phyloP scores from a whole-genome alignment of 768 basidiomycete species.

The Pulveroboletus sp. region DNA sequence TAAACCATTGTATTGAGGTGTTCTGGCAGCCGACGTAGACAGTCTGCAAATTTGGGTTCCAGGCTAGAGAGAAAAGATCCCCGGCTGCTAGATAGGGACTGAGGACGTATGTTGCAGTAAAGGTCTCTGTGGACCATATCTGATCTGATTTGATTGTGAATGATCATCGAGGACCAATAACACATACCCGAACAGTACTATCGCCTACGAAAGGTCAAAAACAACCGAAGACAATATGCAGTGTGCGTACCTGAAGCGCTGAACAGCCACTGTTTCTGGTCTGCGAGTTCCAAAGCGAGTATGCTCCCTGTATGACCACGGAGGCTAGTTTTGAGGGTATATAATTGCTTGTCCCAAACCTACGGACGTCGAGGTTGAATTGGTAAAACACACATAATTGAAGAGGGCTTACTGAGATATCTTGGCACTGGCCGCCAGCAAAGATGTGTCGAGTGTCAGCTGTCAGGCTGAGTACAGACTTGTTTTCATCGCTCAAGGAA shows the following conservation, averaged over 20 bases:
- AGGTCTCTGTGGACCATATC: constrained; percentile 78
- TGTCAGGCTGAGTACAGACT: constrained; percentile 72
- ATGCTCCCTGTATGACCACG: constrained; percentile 84
- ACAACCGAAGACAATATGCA: background rate
- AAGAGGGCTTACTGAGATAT: constrained; percentile 59
- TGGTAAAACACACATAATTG: background rate
- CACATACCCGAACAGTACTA: constrained; percentile 74
- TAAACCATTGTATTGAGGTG: constrained; percentile 88
- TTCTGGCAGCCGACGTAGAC: constrained; percentile 90
- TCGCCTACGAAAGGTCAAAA: constrained; percentile 52
- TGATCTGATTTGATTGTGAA: constrained; percentile 29
- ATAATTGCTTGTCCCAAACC: constrained; percentile 83
- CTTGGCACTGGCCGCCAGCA: constrained; percentile 73
- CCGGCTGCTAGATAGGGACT: constrained; percentile 77
- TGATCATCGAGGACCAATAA: background rate
- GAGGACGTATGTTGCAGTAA: constrained; percentile 67
- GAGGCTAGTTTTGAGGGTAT: constrained; percentile 63
- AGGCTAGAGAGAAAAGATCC: constrained; percentile 82
- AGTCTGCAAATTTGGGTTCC: constrained; percentile 63
- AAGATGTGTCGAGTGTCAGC: constrained; percentile 73
- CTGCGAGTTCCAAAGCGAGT: constrained; percentile 70
- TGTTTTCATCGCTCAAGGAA: constrained; percentile 63
- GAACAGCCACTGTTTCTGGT: constrained; percentile 79
- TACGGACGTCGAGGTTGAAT: constrained; percentile 30
- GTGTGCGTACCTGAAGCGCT: constrained; percentile 77